Evolutionary conservation across 2,329 filamentous ascomycete genomes (phyloP).

Genomic region (Nemania diffusa): DNA sequence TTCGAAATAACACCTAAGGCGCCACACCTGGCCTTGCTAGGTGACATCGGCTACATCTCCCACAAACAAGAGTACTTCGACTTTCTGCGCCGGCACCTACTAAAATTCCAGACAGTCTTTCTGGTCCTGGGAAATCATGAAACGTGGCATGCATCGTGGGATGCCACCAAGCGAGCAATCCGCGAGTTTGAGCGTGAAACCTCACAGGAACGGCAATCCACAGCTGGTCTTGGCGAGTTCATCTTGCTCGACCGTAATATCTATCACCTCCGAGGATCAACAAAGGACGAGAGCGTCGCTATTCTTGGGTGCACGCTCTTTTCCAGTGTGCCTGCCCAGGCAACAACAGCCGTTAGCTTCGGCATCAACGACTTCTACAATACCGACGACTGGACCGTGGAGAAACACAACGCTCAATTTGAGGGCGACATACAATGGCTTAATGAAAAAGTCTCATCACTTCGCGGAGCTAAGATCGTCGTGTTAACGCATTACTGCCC

Average conservation of each 20-base stretch:
- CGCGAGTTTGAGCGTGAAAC: conserved; percentile 48
- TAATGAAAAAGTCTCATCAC: conserved; percentile 48
- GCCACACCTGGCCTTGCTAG: conserved; percentile 64
- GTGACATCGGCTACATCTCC: conserved; percentile 62
- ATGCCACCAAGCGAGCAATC: conserved; percentile 45
- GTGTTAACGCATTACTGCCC: conserved; percentile 59
- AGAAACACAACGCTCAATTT: conserved; percentile 53
- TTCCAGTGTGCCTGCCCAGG: conserved; percentile 56
- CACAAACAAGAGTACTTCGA: conserved; percentile 55
- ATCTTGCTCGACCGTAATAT: conserved; percentile 52
- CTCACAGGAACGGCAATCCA: conserved; percentile 31
- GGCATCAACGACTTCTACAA: conserved; percentile 64
- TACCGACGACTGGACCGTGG: conserved; percentile 54
- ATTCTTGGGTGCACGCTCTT: conserved; percentile 60
- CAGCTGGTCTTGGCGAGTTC: conserved; percentile 50
- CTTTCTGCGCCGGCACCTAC: conserved; percentile 62
- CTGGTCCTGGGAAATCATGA: conserved; percentile 68
- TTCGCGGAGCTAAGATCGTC: conserved; percentile 47
- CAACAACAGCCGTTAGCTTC: conserved; percentile 54
- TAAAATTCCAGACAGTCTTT: conserved; percentile 60
- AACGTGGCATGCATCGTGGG: conserved; percentile 57
- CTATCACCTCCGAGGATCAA: too few relatives aligned
- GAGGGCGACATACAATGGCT: conserved; percentile 56
- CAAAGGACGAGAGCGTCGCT: too few relatives aligned
- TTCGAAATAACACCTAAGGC: conserved; percentile 60